A percentile compares a stretch with the other conserved stretches of the same genome.
Conservation (phyloP, 164 flowering plant species). For the Chimonanthus salicifolius region DNA sequence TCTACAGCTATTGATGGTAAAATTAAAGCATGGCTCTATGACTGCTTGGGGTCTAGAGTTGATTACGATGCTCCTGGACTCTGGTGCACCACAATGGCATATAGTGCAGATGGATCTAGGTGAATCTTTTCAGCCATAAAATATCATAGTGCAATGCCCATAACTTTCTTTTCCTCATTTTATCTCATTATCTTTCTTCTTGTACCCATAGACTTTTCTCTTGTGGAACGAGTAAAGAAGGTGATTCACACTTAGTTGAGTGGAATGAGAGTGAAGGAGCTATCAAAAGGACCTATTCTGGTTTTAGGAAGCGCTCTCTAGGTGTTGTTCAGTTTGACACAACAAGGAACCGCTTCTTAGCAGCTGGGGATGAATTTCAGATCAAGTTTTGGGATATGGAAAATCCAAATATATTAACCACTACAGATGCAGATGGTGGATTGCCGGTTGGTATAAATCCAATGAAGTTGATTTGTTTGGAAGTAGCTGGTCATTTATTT, state of each 20-base stretch:
- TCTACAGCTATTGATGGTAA: constrained; percentile 77
- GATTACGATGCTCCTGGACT: constrained; percentile 85
- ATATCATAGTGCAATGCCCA: neutral
- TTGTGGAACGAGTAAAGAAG: constrained; percentile 24
- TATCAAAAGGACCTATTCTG: constrained; percentile 24
- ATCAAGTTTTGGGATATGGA: constrained; percentile 40
- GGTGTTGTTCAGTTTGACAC: constrained; percentile 26
- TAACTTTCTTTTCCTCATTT: neutral
- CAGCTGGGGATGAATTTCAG: constrained; percentile 33
- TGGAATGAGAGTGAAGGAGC: constrained; percentile 24
- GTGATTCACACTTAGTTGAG: constrained; percentile 22
- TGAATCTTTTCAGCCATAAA: constrained; percentile 11
- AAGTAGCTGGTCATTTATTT: neutral
- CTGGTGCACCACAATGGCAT: constrained; percentile 63
- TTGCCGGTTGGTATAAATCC: constrained; percentile 18
- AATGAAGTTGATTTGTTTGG: neutral
- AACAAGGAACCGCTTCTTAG: constrained; percentile 20
- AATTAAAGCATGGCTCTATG: constrained; percentile 82
- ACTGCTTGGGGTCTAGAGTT: constrained; percentile 69
- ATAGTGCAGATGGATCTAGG: constrained; percentile 82
- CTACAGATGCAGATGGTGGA: constrained; percentile 31
- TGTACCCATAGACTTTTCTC: constrained; percentile 13
- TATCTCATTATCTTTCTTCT: neutral
- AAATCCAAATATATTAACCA: constrained; percentile 16
- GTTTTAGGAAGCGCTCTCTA: constrained; percentile 25